Conservation (phyloP, 2,329 filamentous ascomycete species). For the Ascochyta rabiei region DNA sequence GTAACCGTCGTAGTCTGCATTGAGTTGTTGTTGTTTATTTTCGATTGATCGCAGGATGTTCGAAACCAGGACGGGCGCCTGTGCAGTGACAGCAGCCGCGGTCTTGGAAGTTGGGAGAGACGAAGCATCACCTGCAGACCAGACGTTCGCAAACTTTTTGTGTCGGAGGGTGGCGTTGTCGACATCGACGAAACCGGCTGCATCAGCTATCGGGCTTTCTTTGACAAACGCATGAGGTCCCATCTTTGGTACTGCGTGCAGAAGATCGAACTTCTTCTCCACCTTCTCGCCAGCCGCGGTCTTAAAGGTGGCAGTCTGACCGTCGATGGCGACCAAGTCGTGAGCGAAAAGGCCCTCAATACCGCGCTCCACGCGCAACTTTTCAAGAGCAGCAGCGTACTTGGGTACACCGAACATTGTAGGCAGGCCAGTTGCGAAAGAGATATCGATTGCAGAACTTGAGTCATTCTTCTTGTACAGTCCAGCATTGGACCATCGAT, state of each 20-base stretch:
- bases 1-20: conserved; percentile 45
- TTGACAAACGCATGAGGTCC: conserved; percentile 47
- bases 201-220: conserved; percentile 43
- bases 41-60: conserved; percentile 43
- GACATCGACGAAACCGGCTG: conserved; percentile 48
- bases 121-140: conserved; percentile 49
- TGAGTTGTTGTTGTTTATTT: conserved; percentile 25
- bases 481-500: conserved; percentile 46
- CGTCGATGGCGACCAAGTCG: conserved; percentile 46
- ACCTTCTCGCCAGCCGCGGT: conserved; percentile 34
- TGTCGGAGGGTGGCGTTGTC: conserved; percentile 44
- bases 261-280: conserved; percentile 44
- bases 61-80: conserved; percentile 44
- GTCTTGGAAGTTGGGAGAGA: conserved; percentile 49
- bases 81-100: conserved; percentile 47
- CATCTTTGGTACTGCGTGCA: conserved; percentile 49
- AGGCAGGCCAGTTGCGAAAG: conserved; percentile 48
- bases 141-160: conserved; percentile 48
- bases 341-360: conserved; percentile 49
- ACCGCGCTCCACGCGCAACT: conserved; percentile 44
- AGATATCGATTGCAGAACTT: conserved; percentile 43
- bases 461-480: conserved; percentile 38
- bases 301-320: conserved; percentile 46
- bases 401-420: conserved; percentile 51
- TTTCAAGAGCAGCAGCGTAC: conserved; percentile 45